Conservation (phyloP, 495 filamentous ascomycete genomes). For the Penicillium taxi region DNA sequence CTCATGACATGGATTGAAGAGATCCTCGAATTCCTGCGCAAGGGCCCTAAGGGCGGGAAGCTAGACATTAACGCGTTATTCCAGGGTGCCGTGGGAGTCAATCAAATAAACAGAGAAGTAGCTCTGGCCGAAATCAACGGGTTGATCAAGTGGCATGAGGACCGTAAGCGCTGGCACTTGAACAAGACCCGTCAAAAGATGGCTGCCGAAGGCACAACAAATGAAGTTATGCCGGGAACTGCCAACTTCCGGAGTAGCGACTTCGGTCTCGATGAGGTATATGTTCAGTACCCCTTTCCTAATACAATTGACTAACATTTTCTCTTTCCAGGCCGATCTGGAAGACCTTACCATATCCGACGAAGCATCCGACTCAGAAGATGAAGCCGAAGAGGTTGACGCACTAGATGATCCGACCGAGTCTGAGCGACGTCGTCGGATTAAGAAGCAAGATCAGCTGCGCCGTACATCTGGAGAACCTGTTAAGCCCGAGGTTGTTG, state of each 20-base stretch:
- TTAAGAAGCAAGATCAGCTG: slow-evolving; percentile 67
- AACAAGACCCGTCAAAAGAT: slow-evolving; percentile 98
- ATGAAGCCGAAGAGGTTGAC: slow-evolving; percentile 68
- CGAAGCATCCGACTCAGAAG: slow-evolving; percentile 54
- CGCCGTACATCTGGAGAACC: slow-evolving; percentile 84
- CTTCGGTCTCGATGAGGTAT: slow-evolving; percentile 80
- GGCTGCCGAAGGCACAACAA: slow-evolving; percentile 67
- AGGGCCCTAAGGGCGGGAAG: slow-evolving; percentile 68
- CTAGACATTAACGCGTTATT: slow-evolving; percentile 93
- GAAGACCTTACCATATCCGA: slow-evolving; percentile 75
- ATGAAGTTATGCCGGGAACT: slow-evolving; percentile 36
- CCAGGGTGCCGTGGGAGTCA: slow-evolving; percentile 61
- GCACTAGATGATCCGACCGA: slow-evolving; percentile 71
- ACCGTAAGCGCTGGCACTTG: slow-evolving; percentile 91
- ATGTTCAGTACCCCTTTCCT: background rate
- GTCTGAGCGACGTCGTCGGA: slow-evolving; percentile 68
- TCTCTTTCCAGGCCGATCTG: slow-evolving; percentile 55
- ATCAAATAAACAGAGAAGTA: slow-evolving; percentile 57
- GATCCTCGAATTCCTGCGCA: slow-evolving; percentile 88
- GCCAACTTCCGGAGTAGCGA: slow-evolving; percentile 62
- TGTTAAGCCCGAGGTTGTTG: slow-evolving; percentile 67
- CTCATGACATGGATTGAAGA: slow-evolving; percentile 96
- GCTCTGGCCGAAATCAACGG: slow-evolving; percentile 75
- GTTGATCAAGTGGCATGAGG: slow-evolving; percentile 88
- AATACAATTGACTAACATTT: slow-evolving; percentile 9